Percentiles rank a stretch among this genome's conserved stretches.
These are phyloP conservation scores for Monotropa hypopitys DNA, from an alignment of 179 eudicot genomes.

Conservation along the genomic window DNA sequence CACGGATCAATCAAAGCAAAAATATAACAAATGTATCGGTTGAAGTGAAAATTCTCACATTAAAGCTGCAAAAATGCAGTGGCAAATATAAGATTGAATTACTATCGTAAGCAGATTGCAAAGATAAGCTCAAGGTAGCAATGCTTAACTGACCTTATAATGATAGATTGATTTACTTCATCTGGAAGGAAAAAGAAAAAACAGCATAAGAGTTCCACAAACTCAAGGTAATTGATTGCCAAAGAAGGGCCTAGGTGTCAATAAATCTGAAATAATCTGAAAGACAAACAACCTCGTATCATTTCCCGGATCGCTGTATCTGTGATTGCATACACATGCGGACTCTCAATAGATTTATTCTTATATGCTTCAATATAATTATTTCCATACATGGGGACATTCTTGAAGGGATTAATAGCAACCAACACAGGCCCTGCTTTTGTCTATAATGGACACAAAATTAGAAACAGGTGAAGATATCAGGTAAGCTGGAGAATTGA, in stretches of 20 bases:
- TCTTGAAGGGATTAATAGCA: slow-evolving; percentile 88
- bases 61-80: neutral
- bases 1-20: neutral
- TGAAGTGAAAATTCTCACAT: neutral
- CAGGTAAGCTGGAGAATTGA: slow-evolving; percentile 6
- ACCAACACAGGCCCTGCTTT: slow-evolving; percentile 98
- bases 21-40: neutral
- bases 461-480: neutral
- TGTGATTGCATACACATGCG: slow-evolving; percentile 94
- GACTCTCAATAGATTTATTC: slow-evolving; percentile 52
- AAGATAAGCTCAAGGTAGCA: slow-evolving; percentile 1
- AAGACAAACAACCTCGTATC: slow-evolving; percentile 58
- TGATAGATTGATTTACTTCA: slow-evolving; percentile 98
- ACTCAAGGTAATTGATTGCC: neutral
- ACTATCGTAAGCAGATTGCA: neutral
- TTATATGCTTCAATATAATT: slow-evolving; percentile 68
- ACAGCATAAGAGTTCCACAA: neutral
- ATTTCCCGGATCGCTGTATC: slow-evolving; percentile 88
- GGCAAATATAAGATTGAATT: neutral
- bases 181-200: slow-evolving; percentile 36
- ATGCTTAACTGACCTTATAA: slow-evolving; percentile 60
- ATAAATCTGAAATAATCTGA: neutral
- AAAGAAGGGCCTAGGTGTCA: neutral
- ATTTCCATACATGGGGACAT: slow-evolving; percentile 70
- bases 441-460: slow-evolving; percentile 37